Conservation (phyloP, 179 eudicot species). For the Silene noctiflora region DNA sequence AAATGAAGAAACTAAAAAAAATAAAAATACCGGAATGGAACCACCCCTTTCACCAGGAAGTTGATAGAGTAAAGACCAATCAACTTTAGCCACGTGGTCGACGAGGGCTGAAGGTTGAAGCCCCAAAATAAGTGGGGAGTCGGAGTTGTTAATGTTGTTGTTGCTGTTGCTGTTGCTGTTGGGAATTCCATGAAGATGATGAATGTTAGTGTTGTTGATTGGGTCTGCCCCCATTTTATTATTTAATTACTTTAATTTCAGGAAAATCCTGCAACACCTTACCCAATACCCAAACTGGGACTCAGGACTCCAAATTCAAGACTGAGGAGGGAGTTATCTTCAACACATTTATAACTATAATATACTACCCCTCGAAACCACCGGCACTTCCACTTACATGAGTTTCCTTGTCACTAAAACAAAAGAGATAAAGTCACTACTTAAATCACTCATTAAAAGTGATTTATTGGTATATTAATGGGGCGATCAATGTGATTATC, state of each 20-base stretch:
- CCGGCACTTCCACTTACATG: no score
- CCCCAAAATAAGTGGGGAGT: conserved; percentile 56
- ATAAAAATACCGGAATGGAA: conserved; percentile 75
- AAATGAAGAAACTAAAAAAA: no score
- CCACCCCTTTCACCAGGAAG: conserved; percentile 85
- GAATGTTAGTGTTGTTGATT: neutral
- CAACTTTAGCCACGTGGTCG: conserved; percentile 80
- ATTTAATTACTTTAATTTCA: neutral
- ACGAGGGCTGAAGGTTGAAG: conserved; percentile 86
- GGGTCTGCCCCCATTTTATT: conserved; percentile 32
- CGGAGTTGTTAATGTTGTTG: neutral
- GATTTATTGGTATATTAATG: no score
- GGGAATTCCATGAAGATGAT: neutral
- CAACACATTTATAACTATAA: no score
- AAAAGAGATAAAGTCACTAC: no score
- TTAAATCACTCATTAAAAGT: no score
- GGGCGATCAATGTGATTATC: no score
- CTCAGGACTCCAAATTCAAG: no score
- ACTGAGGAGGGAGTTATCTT: no score
- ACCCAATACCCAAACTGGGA: neutral
- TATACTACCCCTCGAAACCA: no score
- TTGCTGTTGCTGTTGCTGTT: neutral
- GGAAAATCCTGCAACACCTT: neutral
- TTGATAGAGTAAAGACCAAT: conserved; percentile 67
- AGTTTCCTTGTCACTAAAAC: no score